Percentiles rank a stretch among this genome's conserved stretches.
Conservation (phyloP, 2,329 filamentous ascomycete species). For the Aspergillus alliaceus region DNA sequence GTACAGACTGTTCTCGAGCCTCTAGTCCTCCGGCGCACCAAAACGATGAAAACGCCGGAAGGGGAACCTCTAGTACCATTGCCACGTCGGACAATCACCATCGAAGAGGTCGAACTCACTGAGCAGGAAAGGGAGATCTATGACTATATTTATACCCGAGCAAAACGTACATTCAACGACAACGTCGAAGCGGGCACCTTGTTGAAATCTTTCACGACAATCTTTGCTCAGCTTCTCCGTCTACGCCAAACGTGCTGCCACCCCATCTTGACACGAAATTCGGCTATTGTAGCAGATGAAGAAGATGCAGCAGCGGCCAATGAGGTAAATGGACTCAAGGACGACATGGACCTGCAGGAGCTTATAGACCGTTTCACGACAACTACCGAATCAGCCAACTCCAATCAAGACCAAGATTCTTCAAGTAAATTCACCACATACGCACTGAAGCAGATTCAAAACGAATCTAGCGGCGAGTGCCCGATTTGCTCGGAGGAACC, state of each 20-base stretch:
- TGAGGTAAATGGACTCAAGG: constrained; percentile 75
- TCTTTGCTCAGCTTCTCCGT: constrained; percentile 93
- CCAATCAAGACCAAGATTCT: constrained; percentile 49
- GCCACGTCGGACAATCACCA: constrained; percentile 76
- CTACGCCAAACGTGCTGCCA: constrained; percentile 94
- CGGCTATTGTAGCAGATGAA: constrained; percentile 81
- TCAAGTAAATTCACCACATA: constrained; percentile 80
- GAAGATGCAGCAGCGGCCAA: constrained; percentile 78
- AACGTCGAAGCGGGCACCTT: constrained; percentile 91
- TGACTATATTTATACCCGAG: constrained; percentile 80
- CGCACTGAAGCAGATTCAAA: constrained; percentile 86
- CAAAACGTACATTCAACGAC: constrained; percentile 78
- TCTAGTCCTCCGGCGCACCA: constrained; percentile 89
- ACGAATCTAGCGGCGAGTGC: constrained; percentile 84
- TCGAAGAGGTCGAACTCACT: constrained; percentile 84
- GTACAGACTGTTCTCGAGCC: constrained; percentile 96
- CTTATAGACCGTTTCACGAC: constrained; percentile 82
- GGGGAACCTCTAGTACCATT: constrained; percentile 79
- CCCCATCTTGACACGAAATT: constrained; percentile 83
- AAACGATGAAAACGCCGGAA: constrained; percentile 95
- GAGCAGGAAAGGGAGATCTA: constrained; percentile 86
- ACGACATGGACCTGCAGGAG: constrained; percentile 92
- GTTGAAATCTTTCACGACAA: constrained; percentile 93
- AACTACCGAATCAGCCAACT: constrained; percentile 59
- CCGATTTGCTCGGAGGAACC: constrained; percentile 94